Percentiles rank a stretch among this genome's conserved stretches.
Conservation (phyloP, 805 yeast species). For the Candida namnaoensis region DNA sequence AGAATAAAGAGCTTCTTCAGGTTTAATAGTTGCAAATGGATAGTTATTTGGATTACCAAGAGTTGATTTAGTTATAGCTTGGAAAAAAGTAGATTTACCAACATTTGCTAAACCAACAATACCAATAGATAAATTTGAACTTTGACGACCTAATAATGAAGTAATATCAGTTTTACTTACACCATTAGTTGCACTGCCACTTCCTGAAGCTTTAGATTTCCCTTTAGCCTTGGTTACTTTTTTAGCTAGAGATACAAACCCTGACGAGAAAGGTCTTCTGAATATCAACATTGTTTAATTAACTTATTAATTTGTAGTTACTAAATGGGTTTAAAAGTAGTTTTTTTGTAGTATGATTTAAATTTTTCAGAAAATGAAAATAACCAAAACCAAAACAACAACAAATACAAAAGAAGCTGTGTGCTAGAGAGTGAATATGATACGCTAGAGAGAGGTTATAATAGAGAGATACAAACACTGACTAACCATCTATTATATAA, state of each 20-base stretch:
- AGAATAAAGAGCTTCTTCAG: conserved; percentile 67
- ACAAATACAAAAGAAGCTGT: too few relatives aligned
- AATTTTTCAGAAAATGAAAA: too few relatives aligned
- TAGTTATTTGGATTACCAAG: conserved; percentile 71
- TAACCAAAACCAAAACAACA: too few relatives aligned
- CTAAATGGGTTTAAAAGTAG: too few relatives aligned
- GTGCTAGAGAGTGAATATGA: too few relatives aligned
- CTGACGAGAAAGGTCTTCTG: not conserved
- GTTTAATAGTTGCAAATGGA: conserved; percentile 75
- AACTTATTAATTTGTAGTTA: too few relatives aligned
- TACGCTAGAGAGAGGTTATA: too few relatives aligned
- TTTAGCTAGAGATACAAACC: conserved; percentile 6
- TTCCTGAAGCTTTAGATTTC: conserved; percentile 1
- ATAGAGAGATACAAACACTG: too few relatives aligned
- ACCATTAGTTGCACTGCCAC: not conserved
- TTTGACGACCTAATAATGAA: conserved; percentile 17
- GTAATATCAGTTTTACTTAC: not conserved
- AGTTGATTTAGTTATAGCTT: conserved; percentile 66
- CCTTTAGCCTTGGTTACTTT: conserved; percentile 4
- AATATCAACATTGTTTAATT: not conserved
- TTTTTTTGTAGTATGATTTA: too few relatives aligned
- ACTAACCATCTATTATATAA: too few relatives aligned
- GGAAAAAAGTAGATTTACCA: conserved; percentile 76
- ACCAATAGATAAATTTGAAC: conserved; percentile 32
- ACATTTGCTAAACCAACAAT: conserved; percentile 79